Conservation (phyloP, 2,329 filamentous ascomycete genomes). For the Nannizzia gypsea region DNA sequence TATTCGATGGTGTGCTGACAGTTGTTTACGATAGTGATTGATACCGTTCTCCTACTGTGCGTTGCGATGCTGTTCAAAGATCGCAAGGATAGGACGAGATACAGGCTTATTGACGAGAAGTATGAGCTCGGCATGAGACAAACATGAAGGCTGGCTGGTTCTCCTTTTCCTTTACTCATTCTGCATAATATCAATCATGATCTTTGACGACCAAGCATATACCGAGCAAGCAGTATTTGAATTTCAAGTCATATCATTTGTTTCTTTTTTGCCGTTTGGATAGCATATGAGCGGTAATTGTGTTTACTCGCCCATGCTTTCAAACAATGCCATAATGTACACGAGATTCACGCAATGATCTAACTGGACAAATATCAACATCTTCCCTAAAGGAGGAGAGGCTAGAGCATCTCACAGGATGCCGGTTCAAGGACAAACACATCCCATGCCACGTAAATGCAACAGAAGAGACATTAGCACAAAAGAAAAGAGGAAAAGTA, state of each 20-base stretch:
- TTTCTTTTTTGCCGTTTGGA: background rate
- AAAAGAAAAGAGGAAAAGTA: background rate
- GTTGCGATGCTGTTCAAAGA: constrained; percentile 69
- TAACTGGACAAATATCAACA: background rate
- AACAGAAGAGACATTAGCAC: background rate
- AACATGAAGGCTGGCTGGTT: background rate
- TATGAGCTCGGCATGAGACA: constrained; percentile 24
- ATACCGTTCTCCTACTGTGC: constrained; percentile 56
- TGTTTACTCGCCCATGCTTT: background rate
- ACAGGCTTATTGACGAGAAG: constrained; percentile 74
- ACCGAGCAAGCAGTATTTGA: background rate
- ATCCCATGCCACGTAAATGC: constrained; percentile 1
- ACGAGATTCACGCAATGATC: background rate
- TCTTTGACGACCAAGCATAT: background rate
- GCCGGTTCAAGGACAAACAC: background rate
- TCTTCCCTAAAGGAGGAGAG: background rate
- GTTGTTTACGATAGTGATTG: constrained; percentile 37
- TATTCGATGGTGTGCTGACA: background rate
- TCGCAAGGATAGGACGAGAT: constrained; percentile 66
- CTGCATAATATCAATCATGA: background rate
- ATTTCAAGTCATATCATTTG: background rate
- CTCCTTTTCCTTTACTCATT: too few species aligned
- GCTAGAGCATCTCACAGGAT: background rate
- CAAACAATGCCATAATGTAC: background rate
- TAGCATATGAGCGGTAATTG: background rate